Base-by-base conservation (phyloP, 306 rosid species). In the Carpinus viminea region DNA sequence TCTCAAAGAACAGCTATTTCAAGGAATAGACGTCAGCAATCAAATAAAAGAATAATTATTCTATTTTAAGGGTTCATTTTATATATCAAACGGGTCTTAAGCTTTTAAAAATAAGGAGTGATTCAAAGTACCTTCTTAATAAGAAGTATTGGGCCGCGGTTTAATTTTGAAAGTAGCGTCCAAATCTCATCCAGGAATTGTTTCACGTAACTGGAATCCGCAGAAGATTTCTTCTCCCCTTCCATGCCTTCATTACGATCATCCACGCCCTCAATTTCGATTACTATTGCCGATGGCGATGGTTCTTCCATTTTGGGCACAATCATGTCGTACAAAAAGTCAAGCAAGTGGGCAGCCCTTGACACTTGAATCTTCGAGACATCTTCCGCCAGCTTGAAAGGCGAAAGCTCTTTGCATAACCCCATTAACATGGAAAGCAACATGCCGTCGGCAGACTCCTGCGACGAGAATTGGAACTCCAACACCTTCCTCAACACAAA, bases 401-500 rank as follows among this genome's bases (percentile, higher is more conserved):
- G 97, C 18, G 91, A 90, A 53, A 91, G 69, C 81, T 86, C 93
- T 36, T 78, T 79, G 71, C 84, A 90, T 31, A 93, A 61, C 3
- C 92, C 96, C 77, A 72, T 38, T 4, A 90, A 57, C 93, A 93
- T 91, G 10, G 87, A 60, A 24, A 70, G 12, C 80, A 91, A 78
- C 77, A 76, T 65, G 2, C 90, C 82, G 71, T 90, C 91, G 0
- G 92, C 86, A 10, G 56, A 70, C 82, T 86, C 91, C 0, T 74
- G 74, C 1, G 89, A 76, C 0, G 87, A 57, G 79, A 85, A 85
- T 61, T 60, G 88, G 73, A 87, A 75, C 73, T 89, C 83, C 47
- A 91, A 54, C 87, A 84, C 72, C 72, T 89, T 89, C 75, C 96
- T 88, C 73, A 89, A 43, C 20, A 90, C 87, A 80, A 89, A 79